phyloP scores from a whole-genome alignment of 1,284 basidiomycete genomes.

The Cryptococcus neoformans region DNA sequence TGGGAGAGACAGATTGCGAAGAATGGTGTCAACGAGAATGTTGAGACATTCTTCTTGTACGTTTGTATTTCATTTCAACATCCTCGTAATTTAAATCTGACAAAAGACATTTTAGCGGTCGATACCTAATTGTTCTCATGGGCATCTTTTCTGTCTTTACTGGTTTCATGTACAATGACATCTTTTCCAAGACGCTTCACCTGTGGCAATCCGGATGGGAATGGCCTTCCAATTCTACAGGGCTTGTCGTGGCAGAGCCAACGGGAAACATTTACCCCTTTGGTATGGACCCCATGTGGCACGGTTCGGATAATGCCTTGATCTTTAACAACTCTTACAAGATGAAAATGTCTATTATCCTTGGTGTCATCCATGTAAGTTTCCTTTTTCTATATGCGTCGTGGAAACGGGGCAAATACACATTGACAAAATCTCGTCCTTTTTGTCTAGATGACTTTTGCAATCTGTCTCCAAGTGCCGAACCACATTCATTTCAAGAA shows the following conservation, averaged over 20 bases:
- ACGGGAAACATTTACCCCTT: slow-evolving; percentile 81
- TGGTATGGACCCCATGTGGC: slow-evolving; percentile 95
- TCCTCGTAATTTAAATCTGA: slow-evolving; percentile 8
- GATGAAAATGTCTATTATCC: slow-evolving; percentile 99
- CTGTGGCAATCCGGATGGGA: slow-evolving; percentile 88
- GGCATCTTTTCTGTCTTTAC: slow-evolving; percentile 94
- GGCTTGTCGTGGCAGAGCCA: slow-evolving; percentile 56
- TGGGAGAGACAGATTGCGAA: slow-evolving; percentile 78
- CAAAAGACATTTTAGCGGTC: slow-evolving; percentile 59
- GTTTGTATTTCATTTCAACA: slow-evolving; percentile 39
- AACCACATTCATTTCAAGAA: slow-evolving; percentile 95
- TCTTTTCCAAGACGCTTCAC: slow-evolving; percentile 91
- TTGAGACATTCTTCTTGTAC: slow-evolving; percentile 89
- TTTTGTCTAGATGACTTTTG: slow-evolving; percentile 85
- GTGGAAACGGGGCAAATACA: too few relatives aligned
- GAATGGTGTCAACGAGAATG: slow-evolving; percentile 71
- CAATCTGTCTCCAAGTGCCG: slow-evolving; percentile 90
- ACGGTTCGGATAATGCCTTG: slow-evolving; percentile 85
- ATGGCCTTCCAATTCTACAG: slow-evolving; percentile 60
- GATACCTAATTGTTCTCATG: slow-evolving; percentile 99
- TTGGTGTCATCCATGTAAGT: slow-evolving; percentile 93
- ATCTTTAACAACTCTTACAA: slow-evolving; percentile 99
- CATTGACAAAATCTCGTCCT: too few relatives aligned
- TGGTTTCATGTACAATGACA: slow-evolving; percentile 98
- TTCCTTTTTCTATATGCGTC: slow-evolving; percentile 1